Evolutionary conservation across 23 red algal species (phyloP).

Genomic region (Porphyridium purpureum): DNA sequence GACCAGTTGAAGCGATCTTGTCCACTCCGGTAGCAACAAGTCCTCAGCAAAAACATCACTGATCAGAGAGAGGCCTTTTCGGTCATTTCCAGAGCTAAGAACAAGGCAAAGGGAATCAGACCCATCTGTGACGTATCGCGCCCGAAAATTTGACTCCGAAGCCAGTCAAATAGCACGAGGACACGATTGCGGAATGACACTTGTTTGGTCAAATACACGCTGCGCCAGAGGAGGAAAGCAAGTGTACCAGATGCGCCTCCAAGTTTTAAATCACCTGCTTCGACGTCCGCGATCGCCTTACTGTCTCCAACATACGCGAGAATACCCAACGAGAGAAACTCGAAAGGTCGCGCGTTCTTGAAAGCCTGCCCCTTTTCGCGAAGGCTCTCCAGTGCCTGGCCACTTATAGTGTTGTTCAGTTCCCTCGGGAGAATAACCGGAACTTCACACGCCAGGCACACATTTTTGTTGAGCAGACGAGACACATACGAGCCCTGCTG

Average conservation of each 20-base stretch:
- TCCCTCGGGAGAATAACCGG: neutral
- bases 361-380: neutral
- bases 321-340: constrained; percentile 73
- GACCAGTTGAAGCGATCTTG: no score
- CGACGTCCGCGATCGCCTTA: neutral
- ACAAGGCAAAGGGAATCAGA: no score
- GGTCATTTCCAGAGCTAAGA: no score
- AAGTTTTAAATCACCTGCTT: neutral
- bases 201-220: constrained; percentile 6
- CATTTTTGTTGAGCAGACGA: constrained; percentile 14
- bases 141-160: constrained; percentile 8
- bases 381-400: constrained; percentile 2
- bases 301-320: constrained; percentile 1
- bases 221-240: constrained; percentile 1
- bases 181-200: constrained; percentile 10
- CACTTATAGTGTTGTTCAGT: constrained; percentile 1
- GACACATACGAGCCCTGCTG: constrained; percentile 33
- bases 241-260: neutral
- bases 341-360: constrained; percentile 31
- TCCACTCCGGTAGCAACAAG: no score
- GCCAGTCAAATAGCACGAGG: constrained; percentile 9
- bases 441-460: constrained; percentile 14
- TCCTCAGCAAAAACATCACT: no score
- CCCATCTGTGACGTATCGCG: constrained; percentile 15
- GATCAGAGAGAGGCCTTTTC: no score